Evolutionary conservation across 768 basidiomycete genomes (phyloP).

Genomic region (Pholiota conissans): DNA sequence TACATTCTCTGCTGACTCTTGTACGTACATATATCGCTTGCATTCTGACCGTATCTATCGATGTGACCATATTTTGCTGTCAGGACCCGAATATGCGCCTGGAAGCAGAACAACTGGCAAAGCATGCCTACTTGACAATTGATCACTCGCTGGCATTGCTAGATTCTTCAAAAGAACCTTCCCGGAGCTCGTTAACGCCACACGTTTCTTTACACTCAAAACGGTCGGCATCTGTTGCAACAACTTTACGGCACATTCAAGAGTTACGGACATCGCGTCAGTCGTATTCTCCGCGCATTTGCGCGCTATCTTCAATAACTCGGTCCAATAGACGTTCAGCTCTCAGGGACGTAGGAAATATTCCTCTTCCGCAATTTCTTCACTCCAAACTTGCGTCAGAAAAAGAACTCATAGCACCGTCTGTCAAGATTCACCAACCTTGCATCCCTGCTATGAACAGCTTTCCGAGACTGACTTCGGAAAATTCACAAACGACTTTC

Average conservation of each 20-base stretch:
- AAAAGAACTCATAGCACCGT: too few relatives aligned
- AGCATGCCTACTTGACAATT: neutral
- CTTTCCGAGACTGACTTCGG: neutral
- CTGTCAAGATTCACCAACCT: too few relatives aligned
- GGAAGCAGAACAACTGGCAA: neutral
- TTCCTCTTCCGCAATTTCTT: slow-evolving; percentile 3
- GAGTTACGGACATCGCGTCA: too few relatives aligned
- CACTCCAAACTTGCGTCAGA: neutral
- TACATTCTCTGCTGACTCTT: neutral
- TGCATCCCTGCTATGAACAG: neutral
- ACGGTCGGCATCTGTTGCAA: neutral
- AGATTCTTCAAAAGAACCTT: neutral
- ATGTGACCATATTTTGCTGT: neutral
- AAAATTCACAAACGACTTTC: neutral
- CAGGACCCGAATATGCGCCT: neutral
- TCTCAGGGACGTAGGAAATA: neutral
- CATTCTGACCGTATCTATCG: neutral
- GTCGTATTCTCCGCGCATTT: too few relatives aligned
- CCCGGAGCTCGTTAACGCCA: neutral
- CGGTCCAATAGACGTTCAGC: neutral
- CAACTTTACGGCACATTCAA: too few relatives aligned
- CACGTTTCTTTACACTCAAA: neutral
- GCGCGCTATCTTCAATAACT: neutral
- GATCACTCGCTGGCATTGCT: neutral
- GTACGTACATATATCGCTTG: neutral